Evolutionary conservation across 345 rosid genomes (phyloP).

Genomic region (Erodium maritimum): DNA sequence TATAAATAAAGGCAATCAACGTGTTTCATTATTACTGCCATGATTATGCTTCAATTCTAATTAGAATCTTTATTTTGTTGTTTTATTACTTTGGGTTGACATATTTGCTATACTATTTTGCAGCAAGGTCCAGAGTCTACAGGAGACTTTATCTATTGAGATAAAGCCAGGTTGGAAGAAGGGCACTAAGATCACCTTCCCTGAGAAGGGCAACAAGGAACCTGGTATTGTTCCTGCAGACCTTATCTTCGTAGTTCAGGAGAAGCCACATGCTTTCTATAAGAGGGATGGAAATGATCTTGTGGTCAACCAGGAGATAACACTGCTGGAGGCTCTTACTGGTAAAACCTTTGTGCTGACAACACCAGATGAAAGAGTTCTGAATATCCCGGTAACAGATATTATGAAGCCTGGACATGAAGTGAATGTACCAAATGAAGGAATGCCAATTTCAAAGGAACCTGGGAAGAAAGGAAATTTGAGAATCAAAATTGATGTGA

Average conservation of each 20-base stretch:
- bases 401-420: conserved; percentile 72
- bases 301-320: conserved; percentile 52
- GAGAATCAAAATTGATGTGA: conserved; percentile 70
- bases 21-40: too few relatives aligned
- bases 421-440: conserved; percentile 67
- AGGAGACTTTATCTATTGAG: conserved; percentile 78
- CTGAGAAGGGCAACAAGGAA: conserved; percentile 80
- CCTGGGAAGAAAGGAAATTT: conserved; percentile 74
- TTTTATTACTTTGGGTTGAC: too few relatives aligned
- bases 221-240: conserved; percentile 73
- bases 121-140: conserved; percentile 43
- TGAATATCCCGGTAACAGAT: conserved; percentile 56
- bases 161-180: conserved; percentile 96
- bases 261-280: conserved; percentile 72
- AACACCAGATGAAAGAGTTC: conserved; percentile 65
- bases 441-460: conserved; percentile 85
- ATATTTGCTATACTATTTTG: conserved; percentile 13
- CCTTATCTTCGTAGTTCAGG: conserved; percentile 63
- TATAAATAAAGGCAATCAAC: too few relatives aligned
- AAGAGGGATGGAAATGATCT: conserved; percentile 83
- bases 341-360: conserved; percentile 57
- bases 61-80: too few relatives aligned
- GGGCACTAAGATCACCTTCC: conserved; percentile 87
- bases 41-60: too few relatives aligned
- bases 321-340: conserved; percentile 80